A percentile compares a stretch with the other conserved stretches of the same genome.
Evolutionary conservation across 2,329 filamentous ascomycete genomes (phyloP).

Genomic region (Davidsoniella eucalypti): DNA sequence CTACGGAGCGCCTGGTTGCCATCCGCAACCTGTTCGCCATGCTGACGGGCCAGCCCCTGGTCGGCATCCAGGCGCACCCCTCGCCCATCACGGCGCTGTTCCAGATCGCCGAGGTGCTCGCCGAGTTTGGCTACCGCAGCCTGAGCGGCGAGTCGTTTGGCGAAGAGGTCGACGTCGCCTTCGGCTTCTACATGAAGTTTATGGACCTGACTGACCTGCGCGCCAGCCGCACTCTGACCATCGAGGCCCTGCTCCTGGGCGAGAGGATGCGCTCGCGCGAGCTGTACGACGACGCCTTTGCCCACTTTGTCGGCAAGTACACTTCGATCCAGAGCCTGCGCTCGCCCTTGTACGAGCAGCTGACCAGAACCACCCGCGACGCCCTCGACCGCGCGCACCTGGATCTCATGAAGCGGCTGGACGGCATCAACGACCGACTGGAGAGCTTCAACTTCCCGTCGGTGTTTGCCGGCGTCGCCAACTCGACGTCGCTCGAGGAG

Average conservation of each 20-base stretch:
- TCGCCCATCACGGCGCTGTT: conserved; percentile 38
- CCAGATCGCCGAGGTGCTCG: conserved; percentile 35
- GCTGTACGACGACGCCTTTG: conserved; percentile 82
- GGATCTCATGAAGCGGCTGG: conserved; percentile 58
- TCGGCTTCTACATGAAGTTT: conserved; percentile 62
- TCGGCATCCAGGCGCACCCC: conserved; percentile 37
- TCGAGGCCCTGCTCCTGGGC: conserved; percentile 77
- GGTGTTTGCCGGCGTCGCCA: conserved; percentile 74
- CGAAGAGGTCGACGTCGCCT: conserved; percentile 44
- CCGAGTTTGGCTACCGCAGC: conserved; percentile 40
- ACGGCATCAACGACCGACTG: conserved; percentile 55
- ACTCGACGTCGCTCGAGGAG: conserved; percentile 61
- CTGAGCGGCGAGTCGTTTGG: conserved; percentile 43
- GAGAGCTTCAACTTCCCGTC: conserved; percentile 83
- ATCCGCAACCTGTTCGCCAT: conserved; percentile 52
- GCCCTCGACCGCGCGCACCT: conserved; percentile 69
- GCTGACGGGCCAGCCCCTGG: conserved; percentile 44
- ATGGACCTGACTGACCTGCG: conserved; percentile 64
- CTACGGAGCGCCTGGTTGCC: conserved; percentile 34
- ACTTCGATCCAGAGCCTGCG: conserved; percentile 51
- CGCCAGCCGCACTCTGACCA: conserved; percentile 67
- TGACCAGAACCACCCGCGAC: conserved; percentile 56
- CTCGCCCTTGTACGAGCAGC: conserved; percentile 50
- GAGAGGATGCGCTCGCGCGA: conserved; percentile 69
- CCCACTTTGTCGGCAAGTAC: conserved; percentile 79